Evolutionary conservation across 345 rosid species (phyloP).

Genomic region (Odontarrhena argentea): DNA sequence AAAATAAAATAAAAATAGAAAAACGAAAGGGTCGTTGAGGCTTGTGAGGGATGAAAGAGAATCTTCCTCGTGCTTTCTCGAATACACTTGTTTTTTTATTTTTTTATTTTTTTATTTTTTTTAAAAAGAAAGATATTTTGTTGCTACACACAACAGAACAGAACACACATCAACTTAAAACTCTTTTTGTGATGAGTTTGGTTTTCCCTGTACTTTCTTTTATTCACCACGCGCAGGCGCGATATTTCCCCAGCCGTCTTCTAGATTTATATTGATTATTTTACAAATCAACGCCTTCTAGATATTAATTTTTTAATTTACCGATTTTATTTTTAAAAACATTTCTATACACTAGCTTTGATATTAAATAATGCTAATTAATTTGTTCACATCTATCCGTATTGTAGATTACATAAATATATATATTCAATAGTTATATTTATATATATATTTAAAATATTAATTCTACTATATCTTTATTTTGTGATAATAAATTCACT

Average conservation of each 20-base stretch:
- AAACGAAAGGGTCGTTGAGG: conserved; percentile 33
- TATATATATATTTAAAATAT: no score
- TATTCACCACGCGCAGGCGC: neutral
- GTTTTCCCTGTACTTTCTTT: neutral
- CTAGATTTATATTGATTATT: conserved; percentile 14
- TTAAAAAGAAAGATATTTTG: conserved; percentile 4
- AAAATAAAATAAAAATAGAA: no score
- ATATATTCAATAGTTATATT: no score
- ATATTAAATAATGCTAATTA: no score
- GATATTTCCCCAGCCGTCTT: conserved; percentile 32
- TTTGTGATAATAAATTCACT: no score
- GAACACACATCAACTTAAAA: conserved; percentile 8
- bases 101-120: neutral
- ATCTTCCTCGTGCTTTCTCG: conserved; percentile 39
- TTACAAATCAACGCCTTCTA: conserved; percentile 27
- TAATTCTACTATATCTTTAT: no score
- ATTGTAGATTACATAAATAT: no score
- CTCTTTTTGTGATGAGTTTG: neutral
- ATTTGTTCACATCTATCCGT: no score
- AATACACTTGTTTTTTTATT: conserved; percentile 10
- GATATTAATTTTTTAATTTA: neutral
- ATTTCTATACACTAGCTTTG: no score
- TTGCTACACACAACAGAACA: neutral
- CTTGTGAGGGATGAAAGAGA: conserved; percentile 32
- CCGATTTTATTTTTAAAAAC: no score